A percentile compares a stretch with the other conserved stretches of the same genome.
phyloP scores from a whole-genome alignment of 164 flowering plant genomes.

The Berberis vulgaris region DNA sequence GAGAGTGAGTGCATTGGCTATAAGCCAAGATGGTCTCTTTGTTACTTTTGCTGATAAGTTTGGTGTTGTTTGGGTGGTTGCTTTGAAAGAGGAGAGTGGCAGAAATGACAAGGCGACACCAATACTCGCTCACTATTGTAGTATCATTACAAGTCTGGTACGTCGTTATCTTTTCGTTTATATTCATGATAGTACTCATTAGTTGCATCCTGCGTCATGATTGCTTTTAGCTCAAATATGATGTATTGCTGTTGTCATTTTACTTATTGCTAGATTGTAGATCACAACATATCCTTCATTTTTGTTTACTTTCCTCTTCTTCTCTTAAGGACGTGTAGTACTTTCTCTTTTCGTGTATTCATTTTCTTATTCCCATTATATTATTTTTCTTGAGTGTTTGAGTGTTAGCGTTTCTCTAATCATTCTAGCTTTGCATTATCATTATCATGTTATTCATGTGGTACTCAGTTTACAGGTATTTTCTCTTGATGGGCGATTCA shows the following conservation, averaged over 20 bases:
- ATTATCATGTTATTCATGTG: constrained; percentile 5
- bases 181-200: too few species aligned
- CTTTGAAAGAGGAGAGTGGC: constrained; percentile 26
- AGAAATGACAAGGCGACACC: constrained; percentile 51
- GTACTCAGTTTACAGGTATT: constrained; percentile 54
- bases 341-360: too few species aligned
- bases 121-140: constrained; percentile 82
- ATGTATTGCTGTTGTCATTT: too few species aligned
- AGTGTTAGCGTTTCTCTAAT: background rate
- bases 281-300: too few species aligned
- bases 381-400: too few species aligned
- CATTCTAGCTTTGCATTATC: background rate
- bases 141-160: constrained; percentile 94
- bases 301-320: too few species aligned
- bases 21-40: constrained; percentile 58
- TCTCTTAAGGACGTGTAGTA: too few species aligned
- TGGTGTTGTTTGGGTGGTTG: constrained; percentile 81
- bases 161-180: constrained; percentile 1
- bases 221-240: too few species aligned
- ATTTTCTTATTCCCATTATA: too few species aligned
- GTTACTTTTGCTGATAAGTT: constrained; percentile 93
- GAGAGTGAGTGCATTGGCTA: constrained; percentile 87
- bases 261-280: too few species aligned
- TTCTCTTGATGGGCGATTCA: constrained; percentile 76
- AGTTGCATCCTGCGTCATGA: too few species aligned